Conservation (phyloP, 768 basidiomycete species). For the Mycena kentingensis region DNA sequence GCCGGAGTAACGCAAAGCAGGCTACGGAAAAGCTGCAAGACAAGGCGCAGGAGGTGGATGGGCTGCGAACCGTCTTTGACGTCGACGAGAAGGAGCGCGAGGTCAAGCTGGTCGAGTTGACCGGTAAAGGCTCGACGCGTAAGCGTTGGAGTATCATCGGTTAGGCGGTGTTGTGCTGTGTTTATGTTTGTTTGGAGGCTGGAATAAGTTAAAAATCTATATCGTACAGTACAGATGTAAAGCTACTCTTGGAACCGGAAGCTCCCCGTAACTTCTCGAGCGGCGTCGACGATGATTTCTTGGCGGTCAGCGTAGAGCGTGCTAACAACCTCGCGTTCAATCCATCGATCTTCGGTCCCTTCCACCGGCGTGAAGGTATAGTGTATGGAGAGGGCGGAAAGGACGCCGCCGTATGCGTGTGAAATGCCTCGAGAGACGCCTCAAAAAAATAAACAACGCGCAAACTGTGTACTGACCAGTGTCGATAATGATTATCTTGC, state of each 20-base stretch:
- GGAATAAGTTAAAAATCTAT: conserved; percentile 3
- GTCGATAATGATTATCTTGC: conserved; percentile 95
- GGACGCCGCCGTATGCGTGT: conserved; percentile 90
- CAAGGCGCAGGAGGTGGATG: conserved; percentile 75
- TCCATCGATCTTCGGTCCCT: conserved; percentile 46
- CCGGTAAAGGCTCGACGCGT: conserved; percentile 26
- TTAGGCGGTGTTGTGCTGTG: neutral
- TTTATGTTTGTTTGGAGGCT: no score
- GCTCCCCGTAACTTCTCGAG: conserved; percentile 47
- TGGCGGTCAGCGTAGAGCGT: conserved; percentile 61
- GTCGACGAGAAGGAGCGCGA: conserved; percentile 73
- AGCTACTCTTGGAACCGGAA: conserved; percentile 26
- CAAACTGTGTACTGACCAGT: conserved; percentile 55
- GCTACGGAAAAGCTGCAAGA: conserved; percentile 65
- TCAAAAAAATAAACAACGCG: neutral
- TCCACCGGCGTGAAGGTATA: conserved; percentile 75
- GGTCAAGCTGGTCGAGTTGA: conserved; percentile 48
- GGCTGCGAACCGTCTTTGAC: conserved; percentile 60
- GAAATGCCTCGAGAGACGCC: conserved; percentile 67
- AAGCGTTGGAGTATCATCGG: conserved; percentile 8
- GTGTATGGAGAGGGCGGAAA: conserved; percentile 85
- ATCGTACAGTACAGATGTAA: conserved; percentile 3
- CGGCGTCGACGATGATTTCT: conserved; percentile 53
- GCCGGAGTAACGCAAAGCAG: conserved; percentile 55
- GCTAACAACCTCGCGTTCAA: conserved; percentile 64